Percentiles rank a stretch among this genome's conserved stretches.
These are phyloP conservation scores for Flaveria bidentis DNA, from an alignment of 129 eudicot species.

Conservation along the genomic window DNA sequence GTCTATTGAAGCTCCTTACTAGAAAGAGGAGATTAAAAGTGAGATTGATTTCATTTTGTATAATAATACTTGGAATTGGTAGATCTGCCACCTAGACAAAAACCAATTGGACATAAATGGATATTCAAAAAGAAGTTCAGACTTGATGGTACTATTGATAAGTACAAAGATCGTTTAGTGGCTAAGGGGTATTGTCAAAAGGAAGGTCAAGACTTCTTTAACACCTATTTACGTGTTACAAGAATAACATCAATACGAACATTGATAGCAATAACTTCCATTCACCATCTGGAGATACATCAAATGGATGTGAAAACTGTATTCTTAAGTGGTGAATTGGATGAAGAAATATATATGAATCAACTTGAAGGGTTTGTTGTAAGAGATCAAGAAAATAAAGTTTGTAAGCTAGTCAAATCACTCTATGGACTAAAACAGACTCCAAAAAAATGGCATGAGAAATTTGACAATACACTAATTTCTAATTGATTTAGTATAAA, in stretches of 20 bases:
- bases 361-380: neutral
- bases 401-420: neutral
- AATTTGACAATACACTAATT: neutral
- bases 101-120: neutral
- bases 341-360: neutral
- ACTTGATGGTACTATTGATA: neutral
- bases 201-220: neutral
- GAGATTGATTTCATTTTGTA: neutral
- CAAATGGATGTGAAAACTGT: neutral
- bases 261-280: neutral
- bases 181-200: neutral
- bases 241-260: neutral
- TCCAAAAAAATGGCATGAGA: conserved; percentile 4
- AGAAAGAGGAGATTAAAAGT: neutral
- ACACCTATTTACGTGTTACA: neutral
- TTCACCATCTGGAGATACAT: neutral
- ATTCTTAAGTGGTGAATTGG: neutral
- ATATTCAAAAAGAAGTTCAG: neutral
- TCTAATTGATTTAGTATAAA: neutral
- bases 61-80: neutral
- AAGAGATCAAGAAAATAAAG: neutral
- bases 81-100: neutral
- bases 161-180: neutral
- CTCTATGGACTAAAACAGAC: neutral
- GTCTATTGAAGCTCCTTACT: neutral